Base-by-base conservation (phyloP, 2,329 filamentous ascomycete species). In the Fusarium sp. region DNA sequence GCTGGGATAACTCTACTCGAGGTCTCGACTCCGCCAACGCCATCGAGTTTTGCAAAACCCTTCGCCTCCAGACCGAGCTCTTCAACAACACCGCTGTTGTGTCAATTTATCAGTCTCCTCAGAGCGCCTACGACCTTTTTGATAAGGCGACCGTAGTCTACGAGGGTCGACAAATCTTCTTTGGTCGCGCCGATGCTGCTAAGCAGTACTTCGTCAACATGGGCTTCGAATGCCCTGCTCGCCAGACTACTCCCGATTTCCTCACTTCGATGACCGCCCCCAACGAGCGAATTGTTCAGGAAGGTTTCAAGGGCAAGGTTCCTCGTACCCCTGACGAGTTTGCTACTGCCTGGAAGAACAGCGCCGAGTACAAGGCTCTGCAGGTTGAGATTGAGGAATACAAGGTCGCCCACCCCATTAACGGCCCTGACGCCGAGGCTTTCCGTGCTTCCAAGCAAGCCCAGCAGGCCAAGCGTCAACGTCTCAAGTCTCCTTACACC, bases 401-500 rank as follows among this genome's bases (percentile, higher is more conserved):
- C 77, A 87, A 88, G 77, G 53, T 42, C 23, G 75, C 76, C 12
- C 85, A 88, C 60, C 85, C 85, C 21, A 78, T 88, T 65, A 77
- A 82, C 68, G 86, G 86, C 10, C 80, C 83, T n/a, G 85, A 88
- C 53, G 86, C 86, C 17, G 79, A 83, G 62, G 82, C 78, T 15
- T 88, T 88, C 81, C 85, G 86, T 63, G 82, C 80, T n/a, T 82
- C 81, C 56, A 84, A 80, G 77, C 77, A 80, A 50, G 81, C 81
- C 15, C 84, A 87, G 75, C 86, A 88, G 75, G 85, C 87, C 67
- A 85, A 82, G 73, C 74, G 79, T 26, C 84, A 86, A 75, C 90
- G 92, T 4, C 77, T 84, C 47, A 87, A 88, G 76, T 96, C 93
- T 2, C 93, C 94, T 0, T 97, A 90, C 77, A 97, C 93, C 1